A percentile compares a stretch with the other conserved stretches of the same genome.
These are phyloP conservation scores for Phytophthora lateralis DNA, from an alignment of 352 stramenopile genomes.

Conservation along the genomic window DNA sequence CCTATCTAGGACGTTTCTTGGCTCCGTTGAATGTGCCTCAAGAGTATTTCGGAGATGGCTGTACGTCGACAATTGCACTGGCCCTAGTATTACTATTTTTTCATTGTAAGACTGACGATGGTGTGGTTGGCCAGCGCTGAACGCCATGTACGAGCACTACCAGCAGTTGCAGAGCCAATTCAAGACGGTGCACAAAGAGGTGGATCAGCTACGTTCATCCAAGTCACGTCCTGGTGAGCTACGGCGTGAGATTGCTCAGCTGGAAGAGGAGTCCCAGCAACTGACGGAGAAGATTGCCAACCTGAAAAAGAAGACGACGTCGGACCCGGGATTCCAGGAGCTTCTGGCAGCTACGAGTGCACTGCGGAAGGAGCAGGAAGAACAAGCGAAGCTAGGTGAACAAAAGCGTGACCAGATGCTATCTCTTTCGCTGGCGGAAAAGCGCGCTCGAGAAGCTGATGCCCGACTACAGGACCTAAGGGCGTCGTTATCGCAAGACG, in stretches of 20 bases:
- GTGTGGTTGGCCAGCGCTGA: slow-evolving; percentile 41
- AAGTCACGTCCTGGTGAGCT: slow-evolving; percentile 88
- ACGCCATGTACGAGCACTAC: slow-evolving; percentile 90
- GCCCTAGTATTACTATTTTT: neutral
- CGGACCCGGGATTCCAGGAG: slow-evolving; percentile 75
- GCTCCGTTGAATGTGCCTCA: slow-evolving; percentile 92
- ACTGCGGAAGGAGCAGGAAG: slow-evolving; percentile 94
- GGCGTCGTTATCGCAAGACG: slow-evolving; percentile 74
- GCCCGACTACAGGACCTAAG: slow-evolving; percentile 76
- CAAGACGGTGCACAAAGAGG: slow-evolving; percentile 90
- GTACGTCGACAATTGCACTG: slow-evolving; percentile 31
- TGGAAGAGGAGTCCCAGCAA: slow-evolving; percentile 92
- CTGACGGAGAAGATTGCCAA: slow-evolving; percentile 91
- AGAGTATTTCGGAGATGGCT: slow-evolving; percentile 92
- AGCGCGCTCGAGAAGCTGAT: slow-evolving; percentile 73
- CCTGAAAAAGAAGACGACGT: slow-evolving; percentile 88
- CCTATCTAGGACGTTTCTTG: slow-evolving; percentile 94
- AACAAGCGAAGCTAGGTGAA: slow-evolving; percentile 92
- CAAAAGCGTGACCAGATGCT: slow-evolving; percentile 90
- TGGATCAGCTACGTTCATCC: slow-evolving; percentile 80
- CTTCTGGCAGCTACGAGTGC: slow-evolving; percentile 90
- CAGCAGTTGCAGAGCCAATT: slow-evolving; percentile 94
- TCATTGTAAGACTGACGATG: neutral
- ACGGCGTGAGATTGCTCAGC: slow-evolving; percentile 89
- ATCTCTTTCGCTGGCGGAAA: slow-evolving; percentile 84